These are phyloP conservation scores for Globisporangium iwayamae DNA, from an alignment of 352 stramenopile species.

Conservation along the genomic window DNA sequence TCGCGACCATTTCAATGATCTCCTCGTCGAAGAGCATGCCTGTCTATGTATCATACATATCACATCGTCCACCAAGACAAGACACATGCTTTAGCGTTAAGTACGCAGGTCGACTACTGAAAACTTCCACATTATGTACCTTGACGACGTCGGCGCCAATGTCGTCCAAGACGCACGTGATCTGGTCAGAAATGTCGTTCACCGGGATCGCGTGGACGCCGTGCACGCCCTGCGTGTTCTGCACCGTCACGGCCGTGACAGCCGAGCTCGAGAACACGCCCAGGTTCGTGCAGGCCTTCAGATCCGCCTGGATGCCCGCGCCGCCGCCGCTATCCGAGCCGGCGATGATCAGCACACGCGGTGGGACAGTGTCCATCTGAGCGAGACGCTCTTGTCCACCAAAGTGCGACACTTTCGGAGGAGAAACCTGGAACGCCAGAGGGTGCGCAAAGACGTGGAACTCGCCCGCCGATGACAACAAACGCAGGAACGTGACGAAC, in stretches of 20 bases:
- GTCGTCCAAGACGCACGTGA: constrained; percentile 87
- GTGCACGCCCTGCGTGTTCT: constrained; percentile 63
- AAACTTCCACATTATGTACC: constrained; percentile 17
- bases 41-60: constrained; percentile 33
- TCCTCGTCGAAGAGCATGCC: constrained; percentile 90
- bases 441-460: constrained; percentile 13
- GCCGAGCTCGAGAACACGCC: constrained; percentile 81
- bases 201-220: constrained; percentile 48
- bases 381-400: background rate
- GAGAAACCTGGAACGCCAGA: background rate
- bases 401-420: background rate
- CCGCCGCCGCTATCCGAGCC: constrained; percentile 89
- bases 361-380: constrained; percentile 4
- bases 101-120: background rate
- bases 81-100: background rate
- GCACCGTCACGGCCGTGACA: constrained; percentile 91
- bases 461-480: constrained; percentile 13
- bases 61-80: background rate
- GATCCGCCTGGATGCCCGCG: constrained; percentile 92
- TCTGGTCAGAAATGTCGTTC: constrained; percentile 70
- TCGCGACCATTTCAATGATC: constrained; percentile 70
- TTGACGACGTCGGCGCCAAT: constrained; percentile 89
- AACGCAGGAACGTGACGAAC: constrained; percentile 24
- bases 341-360: constrained; percentile 89
- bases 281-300: constrained; percentile 89